Evolutionary conservation across 2,329 filamentous ascomycete genomes (phyloP).

Genomic region (Pseudofabraea citricarpa): DNA sequence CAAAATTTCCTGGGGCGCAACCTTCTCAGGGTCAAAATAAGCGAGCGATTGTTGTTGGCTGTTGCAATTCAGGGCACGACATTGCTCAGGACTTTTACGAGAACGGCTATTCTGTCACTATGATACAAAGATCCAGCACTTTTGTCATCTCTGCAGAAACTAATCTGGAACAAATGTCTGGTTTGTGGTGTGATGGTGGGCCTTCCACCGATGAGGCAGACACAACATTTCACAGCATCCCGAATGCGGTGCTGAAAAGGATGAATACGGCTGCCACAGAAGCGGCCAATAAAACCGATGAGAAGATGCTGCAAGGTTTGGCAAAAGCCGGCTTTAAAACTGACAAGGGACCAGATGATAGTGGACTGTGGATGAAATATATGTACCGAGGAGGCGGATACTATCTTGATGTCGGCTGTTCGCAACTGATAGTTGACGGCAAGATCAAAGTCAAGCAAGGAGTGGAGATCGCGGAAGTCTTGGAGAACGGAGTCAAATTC

Average conservation of each 20-base stretch:
- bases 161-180: constrained; percentile 35
- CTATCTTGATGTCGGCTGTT: constrained; percentile 51
- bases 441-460: constrained; percentile 48
- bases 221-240: constrained; percentile 51
- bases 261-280: constrained; percentile 43
- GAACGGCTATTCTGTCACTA: constrained; percentile 61
- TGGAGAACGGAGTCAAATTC: constrained; percentile 30
- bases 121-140: constrained; percentile 64
- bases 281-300: constrained; percentile 31
- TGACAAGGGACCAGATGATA: constrained; percentile 49
- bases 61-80: constrained; percentile 65
- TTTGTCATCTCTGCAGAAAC: constrained; percentile 54
- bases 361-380: constrained; percentile 54
- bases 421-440: constrained; percentile 45
- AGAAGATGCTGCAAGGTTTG: constrained; percentile 41
- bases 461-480: constrained; percentile 40
- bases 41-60: constrained; percentile 61
- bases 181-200: constrained; percentile 33
- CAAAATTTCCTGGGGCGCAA: constrained; percentile 50
- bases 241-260: constrained; percentile 55
- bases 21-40: constrained; percentile 41
- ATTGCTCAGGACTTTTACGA: constrained; percentile 65
- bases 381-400: constrained; percentile 54
- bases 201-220: constrained; percentile 65
- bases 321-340: constrained; percentile 51